Percentiles rank a stretch among this genome's conserved stretches.
Conservation (phyloP, 306 rosid genomes). For the Lathyrus oleraceus region DNA sequence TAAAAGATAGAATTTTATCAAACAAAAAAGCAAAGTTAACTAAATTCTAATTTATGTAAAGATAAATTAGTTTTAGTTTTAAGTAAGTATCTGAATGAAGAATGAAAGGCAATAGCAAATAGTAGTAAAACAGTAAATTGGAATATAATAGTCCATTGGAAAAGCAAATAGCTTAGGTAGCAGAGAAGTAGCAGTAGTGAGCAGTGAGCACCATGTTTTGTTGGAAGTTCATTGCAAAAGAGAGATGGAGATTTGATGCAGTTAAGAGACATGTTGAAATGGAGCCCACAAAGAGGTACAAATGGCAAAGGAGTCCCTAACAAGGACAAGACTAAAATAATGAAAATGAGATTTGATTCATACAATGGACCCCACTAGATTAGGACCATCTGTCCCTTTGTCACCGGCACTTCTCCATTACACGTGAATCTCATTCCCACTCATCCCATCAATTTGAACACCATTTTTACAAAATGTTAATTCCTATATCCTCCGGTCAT, state of each 20-base stretch:
- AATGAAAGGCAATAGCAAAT: too few relatives aligned
- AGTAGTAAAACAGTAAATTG: too few relatives aligned
- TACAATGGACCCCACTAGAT: slow-evolving; percentile 40
- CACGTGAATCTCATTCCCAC: slow-evolving; percentile 83
- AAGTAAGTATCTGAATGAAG: too few relatives aligned
- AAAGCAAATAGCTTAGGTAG: slow-evolving; percentile 20
- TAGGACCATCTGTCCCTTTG: slow-evolving; percentile 81
- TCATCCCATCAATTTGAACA: neutral
- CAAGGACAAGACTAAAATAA: slow-evolving; percentile 56
- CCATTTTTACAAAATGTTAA: too few relatives aligned
- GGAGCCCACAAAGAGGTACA: slow-evolving; percentile 38
- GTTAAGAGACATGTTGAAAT: slow-evolving; percentile 36
- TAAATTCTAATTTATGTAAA: too few relatives aligned
- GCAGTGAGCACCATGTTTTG: neutral
- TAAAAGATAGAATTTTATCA: too few relatives aligned
- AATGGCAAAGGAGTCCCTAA: slow-evolving; percentile 45
- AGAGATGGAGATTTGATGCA: slow-evolving; percentile 23
- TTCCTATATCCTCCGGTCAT: too few relatives aligned
- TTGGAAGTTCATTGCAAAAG: too few relatives aligned
- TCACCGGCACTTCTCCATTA: slow-evolving; percentile 68
- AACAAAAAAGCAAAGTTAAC: too few relatives aligned
- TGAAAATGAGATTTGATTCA: slow-evolving; percentile 23
- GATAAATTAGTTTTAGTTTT: too few relatives aligned
- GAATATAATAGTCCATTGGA: too few relatives aligned
- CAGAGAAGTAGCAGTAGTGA: slow-evolving; percentile 22